phyloP scores from a whole-genome alignment of 2,329 filamentous ascomycete species.

The Phialocephala subalpina region DNA sequence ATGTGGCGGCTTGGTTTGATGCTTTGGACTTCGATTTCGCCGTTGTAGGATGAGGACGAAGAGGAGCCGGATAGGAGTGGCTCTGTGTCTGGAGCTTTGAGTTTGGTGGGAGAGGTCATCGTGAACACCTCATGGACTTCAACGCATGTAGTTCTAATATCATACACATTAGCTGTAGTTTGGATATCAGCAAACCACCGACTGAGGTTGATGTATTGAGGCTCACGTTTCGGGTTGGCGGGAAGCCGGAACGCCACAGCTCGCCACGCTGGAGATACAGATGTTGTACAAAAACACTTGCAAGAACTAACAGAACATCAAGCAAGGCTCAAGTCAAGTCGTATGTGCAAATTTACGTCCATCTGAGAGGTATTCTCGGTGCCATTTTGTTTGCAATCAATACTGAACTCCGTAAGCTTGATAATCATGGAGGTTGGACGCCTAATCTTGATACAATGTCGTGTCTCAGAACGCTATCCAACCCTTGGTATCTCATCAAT shows the following conservation, averaged over 20 bases:
- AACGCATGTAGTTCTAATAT: background rate
- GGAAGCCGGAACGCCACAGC: background rate
- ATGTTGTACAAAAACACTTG: background rate
- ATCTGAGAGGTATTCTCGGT: background rate
- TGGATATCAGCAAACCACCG: background rate
- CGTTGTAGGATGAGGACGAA: slow-evolving; percentile 13
- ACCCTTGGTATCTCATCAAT: background rate
- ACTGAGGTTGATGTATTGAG: too few species aligned
- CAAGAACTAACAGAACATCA: background rate
- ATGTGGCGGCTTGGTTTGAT: slow-evolving; percentile 28
- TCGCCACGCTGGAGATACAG: background rate
- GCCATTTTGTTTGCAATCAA: slow-evolving; percentile 1
- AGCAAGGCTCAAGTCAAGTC: background rate
- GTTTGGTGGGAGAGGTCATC: background rate
- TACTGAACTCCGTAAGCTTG: background rate
- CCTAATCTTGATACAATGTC: background rate
- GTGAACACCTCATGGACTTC: background rate
- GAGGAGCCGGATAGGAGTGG: slow-evolving; percentile 28
- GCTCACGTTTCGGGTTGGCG: background rate
- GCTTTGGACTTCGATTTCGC: slow-evolving; percentile 11
- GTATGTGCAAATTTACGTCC: background rate
- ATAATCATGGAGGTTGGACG: background rate
- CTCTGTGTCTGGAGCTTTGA: slow-evolving; percentile 8
- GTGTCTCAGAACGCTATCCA: background rate
- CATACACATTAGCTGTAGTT: background rate